Conservation (phyloP, 768 basidiomycete genomes). For the Suillus brevipes region DNA sequence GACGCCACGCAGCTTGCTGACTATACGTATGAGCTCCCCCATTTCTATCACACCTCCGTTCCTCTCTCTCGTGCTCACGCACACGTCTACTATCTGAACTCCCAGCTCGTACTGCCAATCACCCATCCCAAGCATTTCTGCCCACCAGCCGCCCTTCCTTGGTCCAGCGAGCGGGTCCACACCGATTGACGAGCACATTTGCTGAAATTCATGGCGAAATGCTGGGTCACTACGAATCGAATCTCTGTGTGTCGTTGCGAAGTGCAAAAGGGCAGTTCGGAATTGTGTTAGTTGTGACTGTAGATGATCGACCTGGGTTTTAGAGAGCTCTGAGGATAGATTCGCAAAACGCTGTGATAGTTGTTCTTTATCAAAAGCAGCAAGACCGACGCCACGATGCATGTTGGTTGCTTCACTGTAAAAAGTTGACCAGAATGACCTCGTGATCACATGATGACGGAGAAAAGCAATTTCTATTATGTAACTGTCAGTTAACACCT, state of each 20-base stretch:
- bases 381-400: conserved; percentile 84
- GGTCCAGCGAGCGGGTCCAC: conserved; percentile 93
- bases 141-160: conserved; percentile 87
- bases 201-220: conserved; percentile 90
- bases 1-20: conserved; percentile 74
- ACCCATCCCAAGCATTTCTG: conserved; percentile 80
- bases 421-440: too few species aligned
- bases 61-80: conserved; percentile 80
- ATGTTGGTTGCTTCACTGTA: conserved; percentile 33
- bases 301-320: conserved; percentile 74
- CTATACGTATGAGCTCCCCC: conserved; percentile 76
- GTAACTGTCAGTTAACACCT: too few species aligned
- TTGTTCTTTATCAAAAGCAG: conserved; percentile 87
- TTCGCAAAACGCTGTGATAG: conserved; percentile 77
- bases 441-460: neutral
- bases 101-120: conserved; percentile 98
- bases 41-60: conserved; percentile 95
- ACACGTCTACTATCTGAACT: conserved; percentile 92
- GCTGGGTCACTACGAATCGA: conserved; percentile 81
- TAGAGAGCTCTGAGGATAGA: conserved; percentile 77
- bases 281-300: conserved; percentile 83
- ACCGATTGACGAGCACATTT: conserved; percentile 93
- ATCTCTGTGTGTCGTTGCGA: conserved; percentile 81
- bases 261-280: conserved; percentile 73
- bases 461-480: too few species aligned